A percentile compares a stretch with the other conserved stretches of the same genome.
Evolutionary conservation across 805 yeast species (phyloP).

Genomic region (Candida morakotiae): DNA sequence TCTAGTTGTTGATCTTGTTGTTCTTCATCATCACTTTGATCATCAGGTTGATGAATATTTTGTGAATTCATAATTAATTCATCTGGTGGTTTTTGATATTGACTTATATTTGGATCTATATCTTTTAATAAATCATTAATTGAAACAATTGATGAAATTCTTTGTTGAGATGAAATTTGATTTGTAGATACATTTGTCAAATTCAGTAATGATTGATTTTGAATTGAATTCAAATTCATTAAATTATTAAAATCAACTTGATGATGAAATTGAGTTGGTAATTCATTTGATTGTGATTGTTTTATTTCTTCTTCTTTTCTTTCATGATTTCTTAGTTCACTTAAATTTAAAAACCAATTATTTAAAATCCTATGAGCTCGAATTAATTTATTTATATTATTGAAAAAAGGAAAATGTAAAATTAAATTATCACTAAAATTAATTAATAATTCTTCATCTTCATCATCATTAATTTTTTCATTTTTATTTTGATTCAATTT

Average conservation of each 20-base stretch:
- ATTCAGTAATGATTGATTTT: background rate
- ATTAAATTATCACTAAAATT: conserved; percentile 19
- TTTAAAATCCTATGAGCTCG: conserved; percentile 17
- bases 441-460: conserved; percentile 8
- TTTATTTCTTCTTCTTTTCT: background rate
- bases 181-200: background rate
- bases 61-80: background rate
- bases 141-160: conserved; percentile 3
- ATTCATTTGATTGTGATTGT: background rate
- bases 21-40: conserved; percentile 9
- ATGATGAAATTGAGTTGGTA: background rate
- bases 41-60: conserved; percentile 8
- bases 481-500: conserved; percentile 6
- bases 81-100: background rate
- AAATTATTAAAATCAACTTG: background rate
- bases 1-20: too few relatives aligned
- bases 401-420: conserved; percentile 23
- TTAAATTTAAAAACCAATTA: conserved; percentile 21
- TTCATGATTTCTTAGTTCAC: conserved; percentile 7
- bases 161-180: conserved; percentile 2
- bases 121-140: conserved; percentile 8
- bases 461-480: conserved; percentile 7
- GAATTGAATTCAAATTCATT: background rate
- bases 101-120: background rate
- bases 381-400: conserved; percentile 24